phyloP scores from a whole-genome alignment of 139 green algal genomes.

The Parachlorella kessleri region DNA sequence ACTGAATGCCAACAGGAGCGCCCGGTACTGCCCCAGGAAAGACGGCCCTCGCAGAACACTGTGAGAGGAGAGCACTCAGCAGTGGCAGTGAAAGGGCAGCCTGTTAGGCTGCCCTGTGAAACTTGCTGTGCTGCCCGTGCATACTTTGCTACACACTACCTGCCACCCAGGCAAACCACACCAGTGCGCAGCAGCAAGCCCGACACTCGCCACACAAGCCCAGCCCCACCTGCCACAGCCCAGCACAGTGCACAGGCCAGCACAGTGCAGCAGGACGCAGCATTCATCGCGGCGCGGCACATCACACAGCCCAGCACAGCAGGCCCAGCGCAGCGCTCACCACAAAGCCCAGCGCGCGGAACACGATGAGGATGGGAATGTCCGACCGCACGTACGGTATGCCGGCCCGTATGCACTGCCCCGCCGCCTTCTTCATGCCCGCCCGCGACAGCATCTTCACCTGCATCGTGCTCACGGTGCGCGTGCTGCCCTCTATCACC shows the following conservation, averaged over 20 bases:
- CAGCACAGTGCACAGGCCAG: not conserved
- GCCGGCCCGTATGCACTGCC: constrained; percentile 63
- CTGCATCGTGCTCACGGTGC: constrained; percentile 76
- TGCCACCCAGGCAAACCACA: too few species aligned
- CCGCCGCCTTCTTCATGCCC: constrained; percentile 44
- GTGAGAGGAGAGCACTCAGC: too few species aligned
- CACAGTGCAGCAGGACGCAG: not conserved
- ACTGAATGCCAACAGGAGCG: too few species aligned
- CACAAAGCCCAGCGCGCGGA: constrained; percentile 85
- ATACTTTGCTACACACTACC: too few species aligned
- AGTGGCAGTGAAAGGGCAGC: too few species aligned
- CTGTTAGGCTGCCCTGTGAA: too few species aligned
- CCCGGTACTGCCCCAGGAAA: too few species aligned
- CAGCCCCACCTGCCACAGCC: too few species aligned
- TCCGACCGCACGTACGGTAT: constrained; percentile 84
- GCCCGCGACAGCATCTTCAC: constrained; percentile 84
- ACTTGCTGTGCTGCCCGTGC: too few species aligned
- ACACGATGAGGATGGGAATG: constrained; percentile 90
- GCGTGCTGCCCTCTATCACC: constrained; percentile 83
- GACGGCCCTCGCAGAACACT: too few species aligned
- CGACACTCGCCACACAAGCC: too few species aligned
- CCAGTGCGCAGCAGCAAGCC: too few species aligned
- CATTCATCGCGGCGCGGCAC: not conserved
- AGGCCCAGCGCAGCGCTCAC: constrained; percentile 36
- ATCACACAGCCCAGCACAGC: not conserved